These are phyloP conservation scores for Dipteronia sinensis DNA, from an alignment of 345 rosid genomes.

Conservation along the genomic window DNA sequence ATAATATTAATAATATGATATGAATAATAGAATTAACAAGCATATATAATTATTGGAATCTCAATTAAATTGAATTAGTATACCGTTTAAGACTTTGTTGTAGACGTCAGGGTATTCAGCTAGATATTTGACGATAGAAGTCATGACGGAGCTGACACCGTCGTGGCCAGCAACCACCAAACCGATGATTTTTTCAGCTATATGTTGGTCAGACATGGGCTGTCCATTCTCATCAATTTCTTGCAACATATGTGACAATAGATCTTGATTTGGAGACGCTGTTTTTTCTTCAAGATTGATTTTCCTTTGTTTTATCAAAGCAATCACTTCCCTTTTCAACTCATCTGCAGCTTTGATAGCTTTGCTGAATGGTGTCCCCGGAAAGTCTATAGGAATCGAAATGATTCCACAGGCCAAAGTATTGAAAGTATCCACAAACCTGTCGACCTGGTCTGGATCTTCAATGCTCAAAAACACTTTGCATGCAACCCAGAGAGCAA, in stretches of 20 bases:
- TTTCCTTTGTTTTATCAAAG: conserved; percentile 19
- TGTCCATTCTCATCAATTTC: conserved; percentile 22
- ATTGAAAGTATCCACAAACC: background rate
- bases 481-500: conserved; percentile 40
- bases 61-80: too few species aligned
- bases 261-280: conserved; percentile 12
- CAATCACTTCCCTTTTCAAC: conserved; percentile 6
- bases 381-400: conserved; percentile 4
- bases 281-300: conserved; percentile 14
- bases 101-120: too few species aligned
- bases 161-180: conserved; percentile 26
- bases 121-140: too few species aligned
- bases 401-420: conserved; percentile 15
- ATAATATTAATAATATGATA: too few species aligned
- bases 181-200: conserved; percentile 26
- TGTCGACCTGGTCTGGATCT: background rate
- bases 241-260: conserved; percentile 29
- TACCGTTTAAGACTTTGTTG: too few species aligned
- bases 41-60: too few species aligned
- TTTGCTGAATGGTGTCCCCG: conserved; percentile 5
- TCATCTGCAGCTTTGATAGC: background rate
- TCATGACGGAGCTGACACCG: too few species aligned
- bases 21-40: too few species aligned
- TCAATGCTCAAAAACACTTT: conserved; percentile 32
- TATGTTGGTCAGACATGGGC: conserved; percentile 24